A percentile compares a stretch with the other conserved stretches of the same genome.
These are phyloP conservation scores for Paxillus involutus DNA, from an alignment of 768 basidiomycete genomes.

Conservation along the genomic window DNA sequence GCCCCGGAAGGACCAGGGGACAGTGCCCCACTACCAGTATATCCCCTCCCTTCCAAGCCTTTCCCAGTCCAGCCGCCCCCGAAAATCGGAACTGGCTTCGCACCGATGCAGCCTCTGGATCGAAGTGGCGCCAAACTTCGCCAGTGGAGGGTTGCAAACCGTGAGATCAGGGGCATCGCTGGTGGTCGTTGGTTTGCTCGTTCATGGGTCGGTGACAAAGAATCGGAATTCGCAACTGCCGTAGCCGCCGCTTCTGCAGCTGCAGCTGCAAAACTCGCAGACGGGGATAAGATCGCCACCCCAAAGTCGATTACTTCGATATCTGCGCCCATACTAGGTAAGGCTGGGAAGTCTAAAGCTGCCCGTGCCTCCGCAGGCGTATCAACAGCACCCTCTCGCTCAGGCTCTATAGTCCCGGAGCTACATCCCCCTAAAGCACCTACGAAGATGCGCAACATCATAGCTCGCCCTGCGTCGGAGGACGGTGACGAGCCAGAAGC, in stretches of 20 bases:
- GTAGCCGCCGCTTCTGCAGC: constrained; percentile 27
- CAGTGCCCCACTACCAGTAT: constrained; percentile 63
- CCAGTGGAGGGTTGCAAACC: constrained; percentile 71
- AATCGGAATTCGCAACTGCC: constrained; percentile 58
- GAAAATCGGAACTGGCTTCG: constrained; percentile 74
- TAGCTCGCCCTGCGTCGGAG: constrained; percentile 51
- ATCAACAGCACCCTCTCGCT: constrained; percentile 57
- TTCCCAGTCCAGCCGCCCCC: constrained; percentile 79
- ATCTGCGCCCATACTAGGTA: constrained; percentile 46
- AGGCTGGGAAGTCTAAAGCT: constrained; percentile 42
- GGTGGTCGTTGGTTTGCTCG: constrained; percentile 81
- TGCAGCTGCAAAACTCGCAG: constrained; percentile 27
- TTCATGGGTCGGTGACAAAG: constrained; percentile 85
- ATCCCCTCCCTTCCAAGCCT: constrained; percentile 79
- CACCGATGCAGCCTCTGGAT: constrained; percentile 66
- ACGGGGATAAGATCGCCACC: constrained; percentile 25
- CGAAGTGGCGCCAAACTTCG: constrained; percentile 60
- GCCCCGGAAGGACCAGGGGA: constrained; percentile 39
- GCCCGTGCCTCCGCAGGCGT: constrained; percentile 37
- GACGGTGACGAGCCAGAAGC: constrained; percentile 49
- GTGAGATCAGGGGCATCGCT: constrained; percentile 80
- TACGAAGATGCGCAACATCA: constrained; percentile 68
- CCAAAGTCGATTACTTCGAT: constrained; percentile 45
- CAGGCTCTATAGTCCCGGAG: constrained; percentile 54
- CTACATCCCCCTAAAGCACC: constrained; percentile 46